Percentiles rank a stretch among this genome's conserved stretches.
Conservation (phyloP, 1,139 yeast species). For the Groenewaldozyma sp. region DNA sequence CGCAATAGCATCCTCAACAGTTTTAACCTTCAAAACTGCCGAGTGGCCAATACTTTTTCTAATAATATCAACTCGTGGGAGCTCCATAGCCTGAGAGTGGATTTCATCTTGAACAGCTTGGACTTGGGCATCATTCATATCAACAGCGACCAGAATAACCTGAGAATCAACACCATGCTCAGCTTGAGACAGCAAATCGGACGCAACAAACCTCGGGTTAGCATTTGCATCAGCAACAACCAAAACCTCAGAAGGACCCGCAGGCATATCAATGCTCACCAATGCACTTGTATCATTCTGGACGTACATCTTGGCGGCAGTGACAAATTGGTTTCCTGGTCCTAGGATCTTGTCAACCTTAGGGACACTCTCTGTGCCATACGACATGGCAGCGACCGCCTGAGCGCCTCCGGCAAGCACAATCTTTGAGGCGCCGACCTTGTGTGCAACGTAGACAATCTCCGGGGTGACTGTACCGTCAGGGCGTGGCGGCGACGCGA, state of each 20-base stretch:
- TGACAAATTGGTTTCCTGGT: slow-evolving; percentile 98
- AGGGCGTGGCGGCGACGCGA: slow-evolving; percentile 96
- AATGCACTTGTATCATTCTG: slow-evolving; percentile 92
- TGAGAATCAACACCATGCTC: slow-evolving; percentile 98
- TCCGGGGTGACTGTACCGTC: slow-evolving; percentile 95
- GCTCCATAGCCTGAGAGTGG: slow-evolving; percentile 67
- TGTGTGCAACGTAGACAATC: slow-evolving; percentile 94
- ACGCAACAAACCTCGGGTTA: slow-evolving; percentile 92
- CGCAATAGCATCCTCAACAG: slow-evolving; percentile 67
- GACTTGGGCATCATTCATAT: slow-evolving; percentile 50
- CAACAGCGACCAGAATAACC: slow-evolving; percentile 83
- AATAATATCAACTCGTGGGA: slow-evolving; percentile 91
- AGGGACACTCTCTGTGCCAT: slow-evolving; percentile 86
- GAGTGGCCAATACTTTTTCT: slow-evolving; percentile 90
- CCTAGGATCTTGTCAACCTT: slow-evolving; percentile 96
- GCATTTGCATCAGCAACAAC: slow-evolving; percentile 83
- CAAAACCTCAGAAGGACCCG: slow-evolving; percentile 96
- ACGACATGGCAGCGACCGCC: slow-evolving; percentile 97
- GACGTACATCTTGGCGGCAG: slow-evolving; percentile 97
- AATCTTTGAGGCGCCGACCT: slow-evolving; percentile 82
- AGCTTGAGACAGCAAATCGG: slow-evolving; percentile 92
- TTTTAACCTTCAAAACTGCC: slow-evolving; percentile 57
- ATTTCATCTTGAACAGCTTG: slow-evolving; percentile 71
- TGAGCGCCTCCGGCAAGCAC: slow-evolving; percentile 99
- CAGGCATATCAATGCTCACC: slow-evolving; percentile 98